Conservation (phyloP, 139 green algal genomes). For the Volvox africanus region DNA sequence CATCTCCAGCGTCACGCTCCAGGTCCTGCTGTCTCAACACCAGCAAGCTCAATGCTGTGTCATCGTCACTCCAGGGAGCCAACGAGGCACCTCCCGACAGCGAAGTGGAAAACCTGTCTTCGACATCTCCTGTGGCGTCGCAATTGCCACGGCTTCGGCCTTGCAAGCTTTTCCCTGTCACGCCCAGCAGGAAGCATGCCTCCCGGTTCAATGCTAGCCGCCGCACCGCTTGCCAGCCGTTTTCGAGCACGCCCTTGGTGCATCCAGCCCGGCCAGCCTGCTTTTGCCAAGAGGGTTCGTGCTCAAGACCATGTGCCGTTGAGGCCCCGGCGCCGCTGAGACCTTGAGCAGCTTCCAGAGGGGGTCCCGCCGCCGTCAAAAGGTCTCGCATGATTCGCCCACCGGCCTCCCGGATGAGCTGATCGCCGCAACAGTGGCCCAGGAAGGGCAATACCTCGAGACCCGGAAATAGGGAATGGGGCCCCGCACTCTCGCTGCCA, state of each 20-base stretch:
- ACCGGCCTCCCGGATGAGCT: background rate
- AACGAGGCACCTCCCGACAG: background rate
- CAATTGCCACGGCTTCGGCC: background rate
- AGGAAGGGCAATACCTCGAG: background rate
- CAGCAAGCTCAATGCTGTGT: background rate
- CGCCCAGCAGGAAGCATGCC: background rate
- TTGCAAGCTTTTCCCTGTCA: background rate
- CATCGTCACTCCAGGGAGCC: no score
- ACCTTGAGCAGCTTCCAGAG: background rate
- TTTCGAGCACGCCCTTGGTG: background rate
- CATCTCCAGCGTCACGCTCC: background rate
- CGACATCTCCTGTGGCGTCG: background rate
- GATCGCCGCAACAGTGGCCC: background rate
- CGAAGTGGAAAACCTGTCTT: background rate
- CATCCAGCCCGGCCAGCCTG: background rate
- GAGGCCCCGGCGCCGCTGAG: background rate
- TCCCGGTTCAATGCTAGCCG: constrained; percentile 11
- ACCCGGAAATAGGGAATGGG: background rate
- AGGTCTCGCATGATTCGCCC: background rate
- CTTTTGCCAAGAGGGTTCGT: background rate
- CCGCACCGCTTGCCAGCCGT: background rate
- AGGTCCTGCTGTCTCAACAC: background rate
- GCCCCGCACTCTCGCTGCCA: background rate
- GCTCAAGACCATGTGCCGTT: background rate
- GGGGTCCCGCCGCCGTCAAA: background rate